phyloP scores from a whole-genome alignment of 1,284 basidiomycete species.

The Pseudozyma sp. region DNA sequence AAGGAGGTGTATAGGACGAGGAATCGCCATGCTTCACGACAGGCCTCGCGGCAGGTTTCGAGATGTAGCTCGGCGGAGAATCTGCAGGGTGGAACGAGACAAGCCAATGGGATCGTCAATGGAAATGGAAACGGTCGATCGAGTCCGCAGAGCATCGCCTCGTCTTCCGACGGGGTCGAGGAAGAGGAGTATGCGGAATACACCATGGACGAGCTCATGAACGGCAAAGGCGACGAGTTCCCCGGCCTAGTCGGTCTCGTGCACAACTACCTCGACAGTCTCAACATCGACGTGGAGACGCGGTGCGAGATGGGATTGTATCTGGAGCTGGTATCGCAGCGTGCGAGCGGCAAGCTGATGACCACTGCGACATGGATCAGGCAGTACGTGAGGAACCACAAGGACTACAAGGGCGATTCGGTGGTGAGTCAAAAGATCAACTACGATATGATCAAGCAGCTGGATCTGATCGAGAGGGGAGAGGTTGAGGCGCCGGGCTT shows the following conservation, averaged over 20 bases:
- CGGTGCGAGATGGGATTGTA: conserved; percentile 75
- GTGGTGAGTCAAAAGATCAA: conserved; percentile 90
- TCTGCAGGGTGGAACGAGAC: conserved; percentile 6
- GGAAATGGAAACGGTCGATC: conserved; percentile 13
- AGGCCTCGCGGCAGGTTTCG: conserved; percentile 42
- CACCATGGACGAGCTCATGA: conserved; percentile 91
- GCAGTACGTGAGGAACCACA: conserved; percentile 87
- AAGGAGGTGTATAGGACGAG: conserved; percentile 78
- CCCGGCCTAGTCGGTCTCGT: conserved; percentile 88
- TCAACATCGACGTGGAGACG: conserved; percentile 80
- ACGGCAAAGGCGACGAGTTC: conserved; percentile 82
- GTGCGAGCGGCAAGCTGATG: conserved; percentile 88
- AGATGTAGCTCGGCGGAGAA: conserved; percentile 26
- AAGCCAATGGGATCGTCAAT: conserved; percentile 7
- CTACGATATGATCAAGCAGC: conserved; percentile 87
- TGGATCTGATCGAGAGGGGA: conserved; percentile 81
- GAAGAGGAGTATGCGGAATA: conserved; percentile 91
- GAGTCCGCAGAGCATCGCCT: conserved; percentile 32
- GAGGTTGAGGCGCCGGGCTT: conserved; percentile 62
- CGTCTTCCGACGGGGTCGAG: conserved; percentile 11
- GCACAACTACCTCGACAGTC: conserved; percentile 84
- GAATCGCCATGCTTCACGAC: conserved; percentile 69
- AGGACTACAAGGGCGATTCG: conserved; percentile 89
- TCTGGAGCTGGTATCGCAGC: conserved; percentile 69
- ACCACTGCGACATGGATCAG: conserved; percentile 95